Conservation (phyloP, 805 yeast genomes). For the Priceomyces medius region DNA sequence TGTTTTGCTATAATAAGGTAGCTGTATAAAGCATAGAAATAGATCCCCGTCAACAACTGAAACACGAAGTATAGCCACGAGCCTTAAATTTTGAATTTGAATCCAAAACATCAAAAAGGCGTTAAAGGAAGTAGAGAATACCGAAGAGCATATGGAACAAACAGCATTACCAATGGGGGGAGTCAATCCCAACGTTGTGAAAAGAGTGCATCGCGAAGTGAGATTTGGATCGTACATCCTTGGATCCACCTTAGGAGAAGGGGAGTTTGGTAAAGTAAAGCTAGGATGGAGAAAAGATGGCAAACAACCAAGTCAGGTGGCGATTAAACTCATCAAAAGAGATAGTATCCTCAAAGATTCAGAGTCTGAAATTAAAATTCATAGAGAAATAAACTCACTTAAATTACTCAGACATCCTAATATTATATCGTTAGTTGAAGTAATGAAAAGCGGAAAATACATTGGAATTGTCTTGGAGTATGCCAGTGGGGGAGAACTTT, state of each 20-base stretch:
- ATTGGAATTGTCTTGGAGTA: constrained; percentile 96
- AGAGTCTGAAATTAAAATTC: constrained; percentile 84
- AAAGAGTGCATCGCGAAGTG: constrained; percentile 48
- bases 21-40: too few relatives aligned
- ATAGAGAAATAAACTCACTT: constrained; percentile 89
- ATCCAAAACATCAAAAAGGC: too few relatives aligned
- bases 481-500: constrained; percentile 96
- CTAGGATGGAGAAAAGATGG: constrained; percentile 93
- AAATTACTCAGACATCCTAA: constrained; percentile 88
- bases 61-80: too few relatives aligned
- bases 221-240: constrained; percentile 87
- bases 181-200: constrained; percentile 11
- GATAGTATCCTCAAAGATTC: constrained; percentile 85
- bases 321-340: constrained; percentile 86
- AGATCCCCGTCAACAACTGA: too few relatives aligned
- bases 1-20: too few relatives aligned
- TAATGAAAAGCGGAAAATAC: constrained; percentile 88
- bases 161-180: constrained; percentile 1
- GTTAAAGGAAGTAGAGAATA: too few relatives aligned
- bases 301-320: constrained; percentile 77
- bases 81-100: too few relatives aligned
- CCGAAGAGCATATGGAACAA: too few relatives aligned
- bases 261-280: constrained; percentile 97
- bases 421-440: constrained; percentile 88
- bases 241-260: constrained; percentile 95